These are phyloP conservation scores for Suhomyces canberraensis DNA, from an alignment of 805 yeast species.

Conservation along the genomic window DNA sequence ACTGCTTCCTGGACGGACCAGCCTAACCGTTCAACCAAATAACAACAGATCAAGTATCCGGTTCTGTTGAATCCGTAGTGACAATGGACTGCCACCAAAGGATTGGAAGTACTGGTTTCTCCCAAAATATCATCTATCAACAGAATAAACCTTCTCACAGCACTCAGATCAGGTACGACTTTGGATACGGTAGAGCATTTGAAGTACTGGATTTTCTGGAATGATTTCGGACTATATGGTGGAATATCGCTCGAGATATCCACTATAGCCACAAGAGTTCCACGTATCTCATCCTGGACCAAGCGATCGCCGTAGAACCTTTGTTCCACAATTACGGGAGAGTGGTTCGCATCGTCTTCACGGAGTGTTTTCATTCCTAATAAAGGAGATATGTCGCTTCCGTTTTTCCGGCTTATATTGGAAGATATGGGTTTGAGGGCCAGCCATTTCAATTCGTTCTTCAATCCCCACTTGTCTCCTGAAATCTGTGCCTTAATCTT, in stretches of 20 bases:
- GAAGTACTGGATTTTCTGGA: constrained; percentile 53
- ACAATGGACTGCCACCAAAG: constrained; percentile 65
- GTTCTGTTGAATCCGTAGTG: constrained; percentile 82
- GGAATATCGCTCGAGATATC: constrained; percentile 72
- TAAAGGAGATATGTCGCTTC: constrained; percentile 42
- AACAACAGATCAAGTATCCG: constrained; percentile 70
- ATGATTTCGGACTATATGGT: constrained; percentile 62
- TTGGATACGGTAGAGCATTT: constrained; percentile 78
- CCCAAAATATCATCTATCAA: constrained; percentile 47
- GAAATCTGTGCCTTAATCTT: constrained; percentile 57
- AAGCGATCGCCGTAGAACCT: constrained; percentile 38
- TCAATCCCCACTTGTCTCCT: constrained; percentile 77
- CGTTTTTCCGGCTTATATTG: constrained; percentile 32
- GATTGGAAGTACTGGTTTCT: constrained; percentile 20
- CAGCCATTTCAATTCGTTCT: constrained; percentile 73
- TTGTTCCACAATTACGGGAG: constrained; percentile 53
- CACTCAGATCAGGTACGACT: constrained; percentile 63
- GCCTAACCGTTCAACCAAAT: constrained; percentile 56
- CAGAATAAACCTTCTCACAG: constrained; percentile 54
- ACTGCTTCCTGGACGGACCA: constrained; percentile 64
- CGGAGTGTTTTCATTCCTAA: constrained; percentile 74
- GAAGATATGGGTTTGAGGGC: constrained; percentile 49
- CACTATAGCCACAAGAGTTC: constrained; percentile 52
- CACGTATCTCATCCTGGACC: constrained; percentile 18
- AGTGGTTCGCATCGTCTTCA: constrained; percentile 58